Conservation (phyloP, 441 rosid species). For the Omphalea diandra region DNA sequence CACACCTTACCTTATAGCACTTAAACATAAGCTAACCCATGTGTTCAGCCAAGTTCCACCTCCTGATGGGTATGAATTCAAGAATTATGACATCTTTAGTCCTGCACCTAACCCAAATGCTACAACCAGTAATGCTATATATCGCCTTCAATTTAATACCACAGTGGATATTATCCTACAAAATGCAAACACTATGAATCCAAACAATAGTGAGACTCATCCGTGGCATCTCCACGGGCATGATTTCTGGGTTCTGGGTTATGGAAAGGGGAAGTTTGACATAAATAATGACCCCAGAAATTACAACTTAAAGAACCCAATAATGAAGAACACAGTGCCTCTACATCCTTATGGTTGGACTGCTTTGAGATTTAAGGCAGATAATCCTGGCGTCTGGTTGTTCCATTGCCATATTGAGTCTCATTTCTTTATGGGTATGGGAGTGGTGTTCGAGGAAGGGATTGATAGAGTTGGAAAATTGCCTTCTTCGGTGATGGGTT, state of each 20-base stretch:
- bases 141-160: slow-evolving; percentile 44
- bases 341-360: slow-evolving; percentile 76
- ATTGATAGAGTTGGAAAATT: slow-evolving; percentile 44
- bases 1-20: slow-evolving; percentile 59
- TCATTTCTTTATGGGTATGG: slow-evolving; percentile 79
- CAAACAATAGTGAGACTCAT: slow-evolving; percentile 61
- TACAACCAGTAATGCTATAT: slow-evolving; percentile 37
- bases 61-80: slow-evolving; percentile 38
- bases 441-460: slow-evolving; percentile 63
- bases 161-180: slow-evolving; percentile 66
- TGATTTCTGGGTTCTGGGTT: slow-evolving; percentile 78
- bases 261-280: slow-evolving; percentile 60
- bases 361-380: slow-evolving; percentile 53
- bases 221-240: slow-evolving; percentile 94
- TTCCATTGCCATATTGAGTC: slow-evolving; percentile 82
- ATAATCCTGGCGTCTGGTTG: slow-evolving; percentile 74
- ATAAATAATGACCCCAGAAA: slow-evolving; percentile 29
- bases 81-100: slow-evolving; percentile 31
- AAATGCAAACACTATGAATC: slow-evolving; percentile 50
- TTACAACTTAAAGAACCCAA: slow-evolving; percentile 58
- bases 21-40: slow-evolving; percentile 39
- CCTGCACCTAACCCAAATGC: slow-evolving; percentile 25
- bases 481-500: slow-evolving; percentile 70
- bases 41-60: slow-evolving; percentile 46
- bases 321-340: slow-evolving; percentile 75